phyloP scores from a whole-genome alignment of 495 filamentous ascomycete genomes.

The Mycothermus thermophilus region DNA sequence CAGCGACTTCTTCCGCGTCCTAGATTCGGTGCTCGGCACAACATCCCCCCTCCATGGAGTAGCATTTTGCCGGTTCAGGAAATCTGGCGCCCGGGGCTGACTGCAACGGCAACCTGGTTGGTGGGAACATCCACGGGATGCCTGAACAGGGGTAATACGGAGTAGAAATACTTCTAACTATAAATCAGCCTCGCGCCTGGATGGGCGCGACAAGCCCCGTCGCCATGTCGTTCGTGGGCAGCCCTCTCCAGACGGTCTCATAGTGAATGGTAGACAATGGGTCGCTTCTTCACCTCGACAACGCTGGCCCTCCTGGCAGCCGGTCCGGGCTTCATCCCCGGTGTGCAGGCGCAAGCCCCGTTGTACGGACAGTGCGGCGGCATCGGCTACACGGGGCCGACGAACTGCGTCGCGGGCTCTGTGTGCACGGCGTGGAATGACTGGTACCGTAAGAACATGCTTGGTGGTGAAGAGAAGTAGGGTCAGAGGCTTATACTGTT shows the following conservation, averaged over 20 bases:
- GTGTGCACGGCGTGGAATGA: slow-evolving; percentile 10
- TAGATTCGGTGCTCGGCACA: slow-evolving; percentile 17
- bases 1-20: slow-evolving; percentile 20
- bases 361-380: slow-evolving; percentile 13
- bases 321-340: slow-evolving; percentile 1
- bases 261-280: slow-evolving; percentile 1
- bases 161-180: too few species aligned
- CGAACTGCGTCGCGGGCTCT: slow-evolving; percentile 6
- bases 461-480: background rate
- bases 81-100: too few species aligned
- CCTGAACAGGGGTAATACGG: background rate
- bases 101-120: slow-evolving; percentile 4
- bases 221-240: too few species aligned
- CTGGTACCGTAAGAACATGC: slow-evolving; percentile 9
- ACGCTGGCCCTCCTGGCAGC: slow-evolving; percentile 7
- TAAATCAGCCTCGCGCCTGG: too few species aligned
- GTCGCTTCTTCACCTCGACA: background rate
- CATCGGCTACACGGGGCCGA: slow-evolving; percentile 7
- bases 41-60: too few species aligned
- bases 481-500: background rate
- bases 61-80: too few species aligned
- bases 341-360: background rate
- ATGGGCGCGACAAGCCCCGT: too few species aligned
- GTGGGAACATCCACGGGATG: background rate
- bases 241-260: too few species aligned